Evolutionary conservation across 805 yeast genomes (phyloP).

Genomic region (Cyberlindnera japonica): DNA sequence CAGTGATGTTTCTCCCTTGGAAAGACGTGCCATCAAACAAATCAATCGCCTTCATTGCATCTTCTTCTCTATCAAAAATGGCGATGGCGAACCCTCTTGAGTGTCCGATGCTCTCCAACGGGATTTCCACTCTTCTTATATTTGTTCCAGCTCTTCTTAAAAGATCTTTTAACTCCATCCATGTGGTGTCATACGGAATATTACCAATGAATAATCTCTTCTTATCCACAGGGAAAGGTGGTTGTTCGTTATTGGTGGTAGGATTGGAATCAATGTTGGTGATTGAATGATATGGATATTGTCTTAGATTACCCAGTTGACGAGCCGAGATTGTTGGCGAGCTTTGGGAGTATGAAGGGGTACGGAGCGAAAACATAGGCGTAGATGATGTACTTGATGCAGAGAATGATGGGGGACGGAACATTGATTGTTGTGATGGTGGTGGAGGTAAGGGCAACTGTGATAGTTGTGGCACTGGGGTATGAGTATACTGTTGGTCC

Average conservation of each 20-base stretch:
- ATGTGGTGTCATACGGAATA: slow-evolving; percentile 45
- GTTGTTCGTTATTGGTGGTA: neutral
- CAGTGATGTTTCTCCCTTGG: slow-evolving; percentile 58
- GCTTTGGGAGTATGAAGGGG: slow-evolving; percentile 1
- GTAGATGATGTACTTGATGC: neutral
- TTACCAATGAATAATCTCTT: slow-evolving; percentile 52
- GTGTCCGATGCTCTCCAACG: slow-evolving; percentile 35
- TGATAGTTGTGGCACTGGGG: slow-evolving; percentile 8
- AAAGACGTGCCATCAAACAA: slow-evolving; percentile 49
- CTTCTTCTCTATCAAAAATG: slow-evolving; percentile 42
- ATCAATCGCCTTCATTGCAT: slow-evolving; percentile 47
- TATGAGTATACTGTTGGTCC: neutral
- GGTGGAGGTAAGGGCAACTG: slow-evolving; percentile 5
- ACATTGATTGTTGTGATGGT: neutral
- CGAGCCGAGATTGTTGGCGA: slow-evolving; percentile 21
- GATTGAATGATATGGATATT: slow-evolving; percentile 25
- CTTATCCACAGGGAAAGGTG: slow-evolving; percentile 27
- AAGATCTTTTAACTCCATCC: slow-evolving; percentile 38
- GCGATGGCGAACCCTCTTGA: slow-evolving; percentile 65
- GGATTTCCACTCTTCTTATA: slow-evolving; percentile 36
- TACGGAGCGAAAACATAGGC: neutral
- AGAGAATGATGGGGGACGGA: neutral
- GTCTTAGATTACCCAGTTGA: slow-evolving; percentile 18
- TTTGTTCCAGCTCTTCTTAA: slow-evolving; percentile 26
- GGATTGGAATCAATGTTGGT: slow-evolving; percentile 16